Evolutionary conservation across 306 rosid species (phyloP).

Genomic region (Malus orientalis): DNA sequence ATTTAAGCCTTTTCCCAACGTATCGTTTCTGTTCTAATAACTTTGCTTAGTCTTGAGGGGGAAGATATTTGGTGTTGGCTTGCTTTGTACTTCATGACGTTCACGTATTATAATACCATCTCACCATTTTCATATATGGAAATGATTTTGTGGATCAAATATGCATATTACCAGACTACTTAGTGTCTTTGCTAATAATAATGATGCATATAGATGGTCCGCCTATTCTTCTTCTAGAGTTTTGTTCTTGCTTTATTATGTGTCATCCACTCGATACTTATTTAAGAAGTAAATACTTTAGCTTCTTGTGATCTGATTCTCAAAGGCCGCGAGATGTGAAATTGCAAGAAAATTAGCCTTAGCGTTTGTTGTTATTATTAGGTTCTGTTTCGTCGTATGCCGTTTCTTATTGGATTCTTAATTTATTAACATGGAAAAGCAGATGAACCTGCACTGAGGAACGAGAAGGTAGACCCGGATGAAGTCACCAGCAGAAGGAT

Average conservation of each 20-base stretch:
- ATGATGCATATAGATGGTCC: not conserved
- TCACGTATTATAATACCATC: too few relatives aligned
- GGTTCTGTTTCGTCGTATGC: not conserved
- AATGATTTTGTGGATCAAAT: too few relatives aligned
- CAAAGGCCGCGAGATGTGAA: not conserved
- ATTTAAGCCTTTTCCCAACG: too few relatives aligned
- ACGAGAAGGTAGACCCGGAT: not conserved
- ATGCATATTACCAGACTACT: too few relatives aligned
- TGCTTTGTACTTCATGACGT: too few relatives aligned
- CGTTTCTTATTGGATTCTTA: not conserved
- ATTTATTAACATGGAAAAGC: not conserved
- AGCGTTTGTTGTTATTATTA: not conserved
- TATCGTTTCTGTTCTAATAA: too few relatives aligned
- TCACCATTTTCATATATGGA: too few relatives aligned
- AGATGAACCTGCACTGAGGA: not conserved
- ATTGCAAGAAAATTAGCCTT: not conserved
- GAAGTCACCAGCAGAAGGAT: not conserved
- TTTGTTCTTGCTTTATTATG: not conserved
- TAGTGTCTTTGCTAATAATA: not conserved
- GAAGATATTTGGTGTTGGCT: too few relatives aligned
- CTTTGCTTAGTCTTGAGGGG: too few relatives aligned
- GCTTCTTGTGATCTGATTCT: not conserved
- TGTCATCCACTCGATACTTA: not conserved
- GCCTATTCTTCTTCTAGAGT: not conserved
- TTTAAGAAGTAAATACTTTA: not conserved